Conservation (phyloP, 2,329 filamentous ascomycete genomes). For the Myotisia sp. region DNA sequence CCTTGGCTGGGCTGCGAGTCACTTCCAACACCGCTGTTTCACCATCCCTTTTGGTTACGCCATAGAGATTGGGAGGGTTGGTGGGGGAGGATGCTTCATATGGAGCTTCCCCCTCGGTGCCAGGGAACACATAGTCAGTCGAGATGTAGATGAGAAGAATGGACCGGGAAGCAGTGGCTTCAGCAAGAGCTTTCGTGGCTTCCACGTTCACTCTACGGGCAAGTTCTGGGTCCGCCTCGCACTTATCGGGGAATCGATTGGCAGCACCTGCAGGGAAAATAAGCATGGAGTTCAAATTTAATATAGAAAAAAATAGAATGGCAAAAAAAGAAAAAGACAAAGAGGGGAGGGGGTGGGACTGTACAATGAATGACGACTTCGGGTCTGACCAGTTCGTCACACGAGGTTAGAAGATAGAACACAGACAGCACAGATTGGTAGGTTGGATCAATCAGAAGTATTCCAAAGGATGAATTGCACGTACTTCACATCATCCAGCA, state of each 20-base stretch:
- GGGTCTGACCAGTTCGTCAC: slow-evolving; percentile 38
- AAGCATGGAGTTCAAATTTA: slow-evolving; percentile 1
- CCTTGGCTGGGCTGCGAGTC: slow-evolving; percentile 40
- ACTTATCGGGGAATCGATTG: slow-evolving; percentile 76
- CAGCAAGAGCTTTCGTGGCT: slow-evolving; percentile 53
- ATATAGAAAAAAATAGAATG: slow-evolving; percentile 8
- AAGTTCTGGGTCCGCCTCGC: slow-evolving; percentile 62
- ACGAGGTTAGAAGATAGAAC: background rate
- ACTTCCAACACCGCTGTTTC: slow-evolving; percentile 55
- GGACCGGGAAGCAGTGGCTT: slow-evolving; percentile 44
- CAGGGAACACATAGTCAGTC: slow-evolving; percentile 65
- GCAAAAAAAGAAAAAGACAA: background rate
- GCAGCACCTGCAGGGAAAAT: slow-evolving; percentile 50
- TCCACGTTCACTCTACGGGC: slow-evolving; percentile 61
- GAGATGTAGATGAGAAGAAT: slow-evolving; percentile 48
- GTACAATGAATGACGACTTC: slow-evolving; percentile 68
- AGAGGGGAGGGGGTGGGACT: slow-evolving; percentile 15
- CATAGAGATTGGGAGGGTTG: slow-evolving; percentile 64
- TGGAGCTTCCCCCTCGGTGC: slow-evolving; percentile 67
- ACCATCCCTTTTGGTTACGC: slow-evolving; percentile 58
- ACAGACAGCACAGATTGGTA: too few species aligned
- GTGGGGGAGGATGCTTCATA: slow-evolving; percentile 54
- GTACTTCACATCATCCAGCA: slow-evolving; percentile 41
- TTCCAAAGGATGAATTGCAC: slow-evolving; percentile 14
- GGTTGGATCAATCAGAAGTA: too few species aligned